phyloP scores from a whole-genome alignment of 78 protist species.

The Andalucia godoyi region DNA sequence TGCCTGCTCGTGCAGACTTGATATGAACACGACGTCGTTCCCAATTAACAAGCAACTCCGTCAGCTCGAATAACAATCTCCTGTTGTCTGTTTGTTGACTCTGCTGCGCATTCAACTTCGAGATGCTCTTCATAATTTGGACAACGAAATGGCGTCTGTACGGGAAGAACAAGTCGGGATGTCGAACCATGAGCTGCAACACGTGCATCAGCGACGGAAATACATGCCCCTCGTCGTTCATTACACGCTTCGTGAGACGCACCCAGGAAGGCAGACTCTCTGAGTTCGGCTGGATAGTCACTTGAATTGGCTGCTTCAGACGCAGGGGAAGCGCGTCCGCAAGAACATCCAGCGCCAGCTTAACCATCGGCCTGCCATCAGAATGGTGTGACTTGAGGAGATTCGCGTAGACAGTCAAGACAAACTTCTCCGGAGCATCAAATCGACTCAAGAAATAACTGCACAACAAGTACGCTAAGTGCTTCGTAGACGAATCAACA shows the following conservation, averaged over 20 bases:
- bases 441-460: constrained; percentile 75
- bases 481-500: constrained; percentile 68
- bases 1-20: background rate
- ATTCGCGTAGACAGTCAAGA: constrained; percentile 71
- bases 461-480: constrained; percentile 74
- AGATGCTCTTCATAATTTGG: constrained; percentile 62
- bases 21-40: constrained; percentile 29
- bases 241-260: constrained; percentile 67
- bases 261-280: constrained; percentile 48
- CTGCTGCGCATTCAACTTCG: constrained; percentile 49
- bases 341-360: constrained; percentile 70
- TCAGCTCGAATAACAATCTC: constrained; percentile 60
- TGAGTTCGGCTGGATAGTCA: background rate
- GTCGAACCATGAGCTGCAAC: constrained; percentile 65
- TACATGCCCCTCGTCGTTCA: constrained; percentile 83
- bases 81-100: constrained; percentile 57
- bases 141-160: constrained; percentile 65
- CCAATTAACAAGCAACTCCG: constrained; percentile 66
- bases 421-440: constrained; percentile 74
- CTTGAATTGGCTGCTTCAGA: constrained; percentile 7
- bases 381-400: constrained; percentile 70
- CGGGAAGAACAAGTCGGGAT: constrained; percentile 59
- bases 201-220: constrained; percentile 73
- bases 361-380: constrained; percentile 58
- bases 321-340: constrained; percentile 58